These are phyloP conservation scores for Prosopis cineraria DNA, from an alignment of 306 rosid genomes.

Conservation along the genomic window DNA sequence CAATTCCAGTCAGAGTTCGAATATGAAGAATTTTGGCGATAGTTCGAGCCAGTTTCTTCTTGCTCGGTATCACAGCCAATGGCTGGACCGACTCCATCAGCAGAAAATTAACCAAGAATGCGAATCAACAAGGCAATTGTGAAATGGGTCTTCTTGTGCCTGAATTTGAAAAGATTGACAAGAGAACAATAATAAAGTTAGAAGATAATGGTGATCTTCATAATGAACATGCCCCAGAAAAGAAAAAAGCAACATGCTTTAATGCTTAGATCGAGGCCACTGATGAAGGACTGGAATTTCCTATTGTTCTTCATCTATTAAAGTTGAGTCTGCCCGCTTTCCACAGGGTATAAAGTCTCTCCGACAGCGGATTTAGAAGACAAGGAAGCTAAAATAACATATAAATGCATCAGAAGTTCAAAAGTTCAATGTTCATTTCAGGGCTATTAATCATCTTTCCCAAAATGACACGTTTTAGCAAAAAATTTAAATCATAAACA, in stretches of 20 bases:
- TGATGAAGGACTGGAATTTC: conserved; percentile 40
- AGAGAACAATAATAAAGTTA: conserved; percentile 37
- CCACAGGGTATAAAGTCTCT: conserved; percentile 31
- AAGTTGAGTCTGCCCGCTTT: conserved; percentile 34
- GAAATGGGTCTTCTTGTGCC: conserved; percentile 18
- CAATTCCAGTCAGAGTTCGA: conserved; percentile 49
- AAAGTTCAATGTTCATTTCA: not conserved
- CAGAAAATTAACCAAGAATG: conserved; percentile 28
- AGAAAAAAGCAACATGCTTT: conserved; percentile 64
- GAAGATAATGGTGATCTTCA: conserved; percentile 38
- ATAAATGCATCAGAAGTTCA: conserved; percentile 34
- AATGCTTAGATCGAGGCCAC: conserved; percentile 61
- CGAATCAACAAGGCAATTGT: conserved; percentile 15
- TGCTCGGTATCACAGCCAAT: conserved; percentile 54
- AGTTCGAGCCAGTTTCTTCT: conserved; percentile 65
- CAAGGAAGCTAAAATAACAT: conserved; percentile 24
- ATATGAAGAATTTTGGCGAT: conserved; percentile 74
- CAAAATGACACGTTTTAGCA: conserved; percentile 22
- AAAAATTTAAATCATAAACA: not conserved
- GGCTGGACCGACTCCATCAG: conserved; percentile 78
- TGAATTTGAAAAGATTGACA: conserved; percentile 13
- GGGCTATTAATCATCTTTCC: conserved; percentile 22
- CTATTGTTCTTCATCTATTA: conserved; percentile 38
- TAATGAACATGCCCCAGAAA: conserved; percentile 51
- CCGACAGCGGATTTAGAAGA: conserved; percentile 28